Evolutionary conservation across 2,329 filamentous ascomycete species (phyloP).

Genomic region (Apiospora kogelbergensis): DNA sequence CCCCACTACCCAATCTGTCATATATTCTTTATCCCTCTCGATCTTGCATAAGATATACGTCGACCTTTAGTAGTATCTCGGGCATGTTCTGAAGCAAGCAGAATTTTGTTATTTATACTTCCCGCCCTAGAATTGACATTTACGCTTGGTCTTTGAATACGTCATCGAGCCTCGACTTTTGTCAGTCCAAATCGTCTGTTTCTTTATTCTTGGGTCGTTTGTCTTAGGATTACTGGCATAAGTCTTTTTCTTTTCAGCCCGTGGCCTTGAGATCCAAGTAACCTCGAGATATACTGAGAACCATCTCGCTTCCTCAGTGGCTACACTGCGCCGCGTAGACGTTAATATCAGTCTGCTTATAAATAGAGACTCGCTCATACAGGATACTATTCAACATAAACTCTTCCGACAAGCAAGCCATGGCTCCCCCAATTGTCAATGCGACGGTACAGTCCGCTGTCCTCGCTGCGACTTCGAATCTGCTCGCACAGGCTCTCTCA

Average conservation of each 20-base stretch:
- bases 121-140: background rate
- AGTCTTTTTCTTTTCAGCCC: background rate
- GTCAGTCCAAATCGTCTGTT: background rate
- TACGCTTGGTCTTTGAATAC: background rate
- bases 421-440: constrained; percentile 51
- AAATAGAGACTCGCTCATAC: background rate
- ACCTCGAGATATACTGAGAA: background rate
- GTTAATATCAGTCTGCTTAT: background rate
- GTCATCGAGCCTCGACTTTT: background rate
- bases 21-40: background rate
- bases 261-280: background rate
- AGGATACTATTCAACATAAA: background rate
- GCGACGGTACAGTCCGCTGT: constrained; percentile 66
- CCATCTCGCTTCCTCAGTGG: background rate
- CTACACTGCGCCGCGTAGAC: background rate
- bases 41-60: background rate
- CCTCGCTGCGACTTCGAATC: constrained; percentile 67
- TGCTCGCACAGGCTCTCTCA: constrained; percentile 70
- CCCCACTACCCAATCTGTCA: background rate
- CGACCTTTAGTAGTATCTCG: background rate
- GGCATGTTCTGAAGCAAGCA: background rate
- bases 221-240: too few species aligned
- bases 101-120: background rate
- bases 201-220: background rate
- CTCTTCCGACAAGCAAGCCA: background rate